Conservation (phyloP, 208 protist species). For the Trypanosoma conorhini region DNA sequence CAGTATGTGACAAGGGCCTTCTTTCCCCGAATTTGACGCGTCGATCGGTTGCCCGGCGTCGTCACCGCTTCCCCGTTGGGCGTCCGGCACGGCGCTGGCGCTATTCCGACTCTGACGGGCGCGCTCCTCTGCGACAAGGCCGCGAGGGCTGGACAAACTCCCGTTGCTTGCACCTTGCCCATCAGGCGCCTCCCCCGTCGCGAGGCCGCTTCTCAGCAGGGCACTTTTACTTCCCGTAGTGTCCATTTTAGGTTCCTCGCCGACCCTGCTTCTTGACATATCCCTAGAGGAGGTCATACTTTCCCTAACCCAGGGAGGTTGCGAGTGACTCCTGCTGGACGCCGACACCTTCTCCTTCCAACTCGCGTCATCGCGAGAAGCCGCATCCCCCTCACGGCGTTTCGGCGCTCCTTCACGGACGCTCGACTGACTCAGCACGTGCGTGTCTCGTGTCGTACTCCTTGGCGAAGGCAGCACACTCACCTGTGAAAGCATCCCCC, state of each 20-base stretch:
- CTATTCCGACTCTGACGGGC: not conserved
- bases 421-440: not conserved
- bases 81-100: not conserved
- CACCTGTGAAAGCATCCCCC: not conserved
- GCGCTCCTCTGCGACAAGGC: not conserved
- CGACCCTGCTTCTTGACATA: not conserved
- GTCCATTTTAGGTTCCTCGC: not conserved
- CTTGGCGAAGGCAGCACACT: not conserved
- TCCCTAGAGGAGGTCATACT: not conserved
- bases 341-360: not conserved
- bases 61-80: not conserved
- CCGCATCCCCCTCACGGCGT: not conserved
- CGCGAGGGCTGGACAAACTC: not conserved
- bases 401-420: not conserved
- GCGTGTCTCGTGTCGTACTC: not conserved
- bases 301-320: not conserved
- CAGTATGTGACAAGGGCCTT: not conserved
- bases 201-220: not conserved
- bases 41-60: not conserved
- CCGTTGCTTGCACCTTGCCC: not conserved
- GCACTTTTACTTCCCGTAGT: not conserved
- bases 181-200: not conserved
- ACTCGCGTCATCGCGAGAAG: not conserved
- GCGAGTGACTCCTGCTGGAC: not conserved
- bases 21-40: not conserved